These are phyloP conservation scores for Sergeia podlipaevii DNA, from an alignment of 208 protist species.

Conservation along the genomic window DNA sequence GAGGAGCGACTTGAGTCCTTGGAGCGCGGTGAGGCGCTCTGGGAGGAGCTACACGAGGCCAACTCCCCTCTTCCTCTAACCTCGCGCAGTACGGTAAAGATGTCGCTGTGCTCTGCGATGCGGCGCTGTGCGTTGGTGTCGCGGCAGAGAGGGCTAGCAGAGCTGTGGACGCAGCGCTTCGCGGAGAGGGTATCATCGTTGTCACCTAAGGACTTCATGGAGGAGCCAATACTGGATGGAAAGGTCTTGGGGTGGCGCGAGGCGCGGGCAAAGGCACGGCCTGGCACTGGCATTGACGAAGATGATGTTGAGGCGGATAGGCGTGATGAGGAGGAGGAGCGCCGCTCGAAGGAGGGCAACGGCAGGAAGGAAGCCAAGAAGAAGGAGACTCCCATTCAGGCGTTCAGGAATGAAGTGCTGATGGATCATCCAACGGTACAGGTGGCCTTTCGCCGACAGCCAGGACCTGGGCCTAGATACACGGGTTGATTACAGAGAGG, in stretches of 20 bases:
- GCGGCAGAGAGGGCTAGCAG: conserved; percentile 29
- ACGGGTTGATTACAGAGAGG: conserved; percentile 73
- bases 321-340: conserved; percentile 15
- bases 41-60: conserved; percentile 49
- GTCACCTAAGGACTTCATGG: conserved; percentile 57
- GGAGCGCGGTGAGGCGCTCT: conserved; percentile 56
- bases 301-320: conserved; percentile 52
- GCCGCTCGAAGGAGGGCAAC: not conserved
- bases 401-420: conserved; percentile 50
- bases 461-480: conserved; percentile 67
- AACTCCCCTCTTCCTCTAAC: conserved; percentile 34
- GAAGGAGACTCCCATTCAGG: conserved; percentile 36
- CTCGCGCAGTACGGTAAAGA: conserved; percentile 54
- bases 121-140: conserved; percentile 71
- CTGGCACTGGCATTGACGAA: conserved; percentile 59
- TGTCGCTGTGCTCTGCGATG: conserved; percentile 63
- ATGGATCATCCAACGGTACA: conserved; percentile 73
- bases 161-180: conserved; percentile 76
- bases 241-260: conserved; percentile 22
- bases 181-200: conserved; percentile 33
- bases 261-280: conserved; percentile 19
- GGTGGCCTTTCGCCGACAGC: conserved; percentile 33
- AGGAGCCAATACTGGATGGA: conserved; percentile 9
- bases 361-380: not conserved
- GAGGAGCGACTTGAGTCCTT: conserved; percentile 72